These are phyloP conservation scores for Ganoderma boninense DNA, from an alignment of 1,284 basidiomycete species.

Conservation along the genomic window DNA sequence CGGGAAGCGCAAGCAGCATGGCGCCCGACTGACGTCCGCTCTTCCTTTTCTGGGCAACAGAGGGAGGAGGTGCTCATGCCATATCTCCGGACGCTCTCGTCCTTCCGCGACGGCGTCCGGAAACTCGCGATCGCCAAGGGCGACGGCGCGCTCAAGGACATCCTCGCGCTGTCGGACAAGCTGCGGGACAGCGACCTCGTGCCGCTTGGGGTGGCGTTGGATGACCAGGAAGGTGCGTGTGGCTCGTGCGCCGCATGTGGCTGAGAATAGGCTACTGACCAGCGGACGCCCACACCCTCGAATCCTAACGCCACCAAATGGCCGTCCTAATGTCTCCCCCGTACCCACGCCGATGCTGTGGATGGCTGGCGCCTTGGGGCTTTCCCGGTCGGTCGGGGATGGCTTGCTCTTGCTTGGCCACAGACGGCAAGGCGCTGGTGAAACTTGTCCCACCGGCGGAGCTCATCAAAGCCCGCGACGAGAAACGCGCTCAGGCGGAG, in stretches of 20 bases:
- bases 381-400: background rate
- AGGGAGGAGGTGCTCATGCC: slow-evolving; percentile 90
- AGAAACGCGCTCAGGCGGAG: slow-evolving; percentile 82
- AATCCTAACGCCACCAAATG: slow-evolving; percentile 8
- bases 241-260: background rate
- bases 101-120: slow-evolving; percentile 93
- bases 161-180: slow-evolving; percentile 86
- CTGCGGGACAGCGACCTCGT: slow-evolving; percentile 92
- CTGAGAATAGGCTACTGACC: background rate
- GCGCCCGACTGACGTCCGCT: slow-evolving; percentile 1
- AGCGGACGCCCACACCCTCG: background rate
- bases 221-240: slow-evolving; percentile 90
- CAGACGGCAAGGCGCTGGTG: slow-evolving; percentile 94
- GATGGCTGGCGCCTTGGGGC: background rate
- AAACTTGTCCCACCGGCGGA: slow-evolving; percentile 91
- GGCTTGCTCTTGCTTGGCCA: background rate
- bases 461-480: slow-evolving; percentile 86
- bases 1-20: background rate
- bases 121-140: slow-evolving; percentile 80
- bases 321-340: background rate
- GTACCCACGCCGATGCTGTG: background rate
- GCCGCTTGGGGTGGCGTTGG: slow-evolving; percentile 93
- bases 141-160: slow-evolving; percentile 75
- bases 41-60: slow-evolving; percentile 47
- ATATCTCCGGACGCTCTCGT: slow-evolving; percentile 86